Percentiles rank a stretch among this genome's conserved stretches.
Evolutionary conservation across 2,329 filamentous ascomycete genomes (phyloP).

Genomic region (Fusarium graminum): DNA sequence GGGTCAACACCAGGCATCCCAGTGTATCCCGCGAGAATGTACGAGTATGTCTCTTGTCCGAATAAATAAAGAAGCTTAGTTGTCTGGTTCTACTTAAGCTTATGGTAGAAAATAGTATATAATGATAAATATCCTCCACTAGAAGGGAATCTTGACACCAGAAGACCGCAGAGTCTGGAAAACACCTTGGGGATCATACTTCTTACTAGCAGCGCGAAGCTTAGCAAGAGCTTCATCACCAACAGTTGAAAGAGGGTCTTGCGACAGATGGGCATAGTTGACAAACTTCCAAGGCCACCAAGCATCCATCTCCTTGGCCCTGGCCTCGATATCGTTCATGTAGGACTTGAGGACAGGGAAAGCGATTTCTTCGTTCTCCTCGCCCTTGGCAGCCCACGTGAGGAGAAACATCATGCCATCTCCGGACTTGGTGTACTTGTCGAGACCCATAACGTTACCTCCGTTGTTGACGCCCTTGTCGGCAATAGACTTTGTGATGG

Average conservation of each 20-base stretch:
- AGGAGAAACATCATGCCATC: constrained; percentile 53
- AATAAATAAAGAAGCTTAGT: too few species aligned
- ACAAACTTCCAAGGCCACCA: constrained; percentile 55
- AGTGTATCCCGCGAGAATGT: too few species aligned
- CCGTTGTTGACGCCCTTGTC: constrained; percentile 51
- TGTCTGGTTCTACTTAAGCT: too few species aligned
- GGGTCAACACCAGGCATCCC: too few species aligned
- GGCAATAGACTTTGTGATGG: constrained; percentile 51
- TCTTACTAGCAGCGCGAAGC: constrained; percentile 51
- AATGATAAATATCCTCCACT: not conserved
- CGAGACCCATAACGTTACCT: constrained; percentile 54
- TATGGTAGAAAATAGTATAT: too few species aligned
- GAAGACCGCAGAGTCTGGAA: constrained; percentile 54
- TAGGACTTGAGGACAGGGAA: constrained; percentile 54
- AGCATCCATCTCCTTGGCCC: constrained; percentile 44
- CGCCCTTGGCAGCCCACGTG: constrained; percentile 50
- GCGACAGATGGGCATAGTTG: constrained; percentile 59
- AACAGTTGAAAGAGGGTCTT: constrained; percentile 56
- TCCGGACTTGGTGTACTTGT: constrained; percentile 46
- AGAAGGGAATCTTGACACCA: constrained; percentile 52
- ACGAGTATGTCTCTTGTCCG: too few species aligned
- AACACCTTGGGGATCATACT: constrained; percentile 56
- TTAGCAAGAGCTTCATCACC: constrained; percentile 55
- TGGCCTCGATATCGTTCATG: constrained; percentile 49
- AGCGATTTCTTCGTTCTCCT: constrained; percentile 52